phyloP scores from a whole-genome alignment of 1,284 basidiomycete species.

The Cerioporus squamosus region DNA sequence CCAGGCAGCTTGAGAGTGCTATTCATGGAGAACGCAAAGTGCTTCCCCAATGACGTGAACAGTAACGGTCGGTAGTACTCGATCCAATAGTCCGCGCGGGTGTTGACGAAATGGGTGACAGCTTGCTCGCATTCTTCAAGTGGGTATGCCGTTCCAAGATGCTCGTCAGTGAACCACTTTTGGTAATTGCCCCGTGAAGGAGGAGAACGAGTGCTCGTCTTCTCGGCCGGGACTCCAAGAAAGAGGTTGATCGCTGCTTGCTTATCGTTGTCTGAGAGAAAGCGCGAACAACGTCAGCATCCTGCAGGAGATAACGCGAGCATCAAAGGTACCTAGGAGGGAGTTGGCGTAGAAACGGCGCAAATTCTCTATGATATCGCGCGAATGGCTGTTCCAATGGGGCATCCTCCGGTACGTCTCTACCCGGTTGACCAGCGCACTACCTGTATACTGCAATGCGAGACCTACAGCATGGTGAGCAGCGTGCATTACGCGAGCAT shows the following conservation, averaged over 20 bases:
- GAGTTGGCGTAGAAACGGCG: slow-evolving; percentile 98
- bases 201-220: slow-evolving; percentile 45
- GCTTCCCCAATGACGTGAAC: slow-evolving; percentile 82
- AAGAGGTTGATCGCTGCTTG: slow-evolving; percentile 98
- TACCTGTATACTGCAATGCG: slow-evolving; percentile 96
- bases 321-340: slow-evolving; percentile 64
- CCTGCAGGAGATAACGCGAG: too few relatives aligned
- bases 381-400: slow-evolving; percentile 97
- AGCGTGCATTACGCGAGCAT: slow-evolving; percentile 4
- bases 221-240: slow-evolving; percentile 79
- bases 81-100: slow-evolving; percentile 79
- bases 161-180: slow-evolving; percentile 79
- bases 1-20: slow-evolving; percentile 83
- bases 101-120: slow-evolving; percentile 60
- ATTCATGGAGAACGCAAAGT: slow-evolving; percentile 88
- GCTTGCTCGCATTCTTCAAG: slow-evolving; percentile 59
- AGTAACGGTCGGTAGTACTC: slow-evolving; percentile 91
- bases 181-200: slow-evolving; percentile 70
- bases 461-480: slow-evolving; percentile 59
- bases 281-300: too few relatives aligned
- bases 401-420: slow-evolving; percentile 96
- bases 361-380: slow-evolving; percentile 97
- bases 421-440: slow-evolving; percentile 95
- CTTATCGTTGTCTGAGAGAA: slow-evolving; percentile 86
- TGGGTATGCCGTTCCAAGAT: slow-evolving; percentile 68